Percentiles rank a stretch among this genome's conserved stretches.
Evolutionary conservation across 2,329 filamentous ascomycete species (phyloP).

Genomic region (Fusarium subglutinans): DNA sequence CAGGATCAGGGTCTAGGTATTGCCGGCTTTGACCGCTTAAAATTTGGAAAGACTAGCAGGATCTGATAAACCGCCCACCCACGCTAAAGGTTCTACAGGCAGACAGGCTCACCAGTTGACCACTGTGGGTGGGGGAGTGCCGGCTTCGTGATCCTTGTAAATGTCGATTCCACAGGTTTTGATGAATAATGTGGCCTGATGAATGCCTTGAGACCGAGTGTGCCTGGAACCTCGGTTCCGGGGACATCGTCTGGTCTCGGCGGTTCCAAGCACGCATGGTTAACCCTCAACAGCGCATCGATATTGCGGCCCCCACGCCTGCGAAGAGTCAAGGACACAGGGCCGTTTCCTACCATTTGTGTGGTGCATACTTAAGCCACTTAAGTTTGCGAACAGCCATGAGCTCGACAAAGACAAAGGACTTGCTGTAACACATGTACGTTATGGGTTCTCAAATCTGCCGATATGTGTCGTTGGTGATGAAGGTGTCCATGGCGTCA

Average conservation of each 20-base stretch:
- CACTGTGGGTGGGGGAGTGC: neutral
- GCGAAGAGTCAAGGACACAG: neutral
- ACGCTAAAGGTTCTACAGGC: neutral
- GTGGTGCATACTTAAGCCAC: neutral
- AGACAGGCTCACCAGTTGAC: neutral
- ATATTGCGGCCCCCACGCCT: neutral
- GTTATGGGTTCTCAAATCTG: neutral
- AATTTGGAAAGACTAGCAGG: neutral
- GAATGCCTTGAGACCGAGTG: neutral
- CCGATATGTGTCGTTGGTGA: neutral
- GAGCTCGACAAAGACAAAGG: neutral
- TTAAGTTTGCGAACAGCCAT: neutral
- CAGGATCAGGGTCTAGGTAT: neutral
- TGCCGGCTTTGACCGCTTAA: conserved; percentile 10
- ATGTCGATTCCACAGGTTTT: neutral
- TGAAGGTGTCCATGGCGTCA: neutral
- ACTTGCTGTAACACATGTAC: neutral
- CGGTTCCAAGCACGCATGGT: neutral
- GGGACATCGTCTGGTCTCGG: neutral
- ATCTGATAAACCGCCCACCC: conserved; percentile 36
- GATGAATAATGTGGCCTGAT: neutral
- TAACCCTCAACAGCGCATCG: neutral
- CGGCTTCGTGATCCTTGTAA: neutral
- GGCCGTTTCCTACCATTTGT: neutral
- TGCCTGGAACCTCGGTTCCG: neutral